Evolutionary conservation across 208 protist genomes (phyloP).

Genomic region (Acanthamoeba royreba): DNA sequence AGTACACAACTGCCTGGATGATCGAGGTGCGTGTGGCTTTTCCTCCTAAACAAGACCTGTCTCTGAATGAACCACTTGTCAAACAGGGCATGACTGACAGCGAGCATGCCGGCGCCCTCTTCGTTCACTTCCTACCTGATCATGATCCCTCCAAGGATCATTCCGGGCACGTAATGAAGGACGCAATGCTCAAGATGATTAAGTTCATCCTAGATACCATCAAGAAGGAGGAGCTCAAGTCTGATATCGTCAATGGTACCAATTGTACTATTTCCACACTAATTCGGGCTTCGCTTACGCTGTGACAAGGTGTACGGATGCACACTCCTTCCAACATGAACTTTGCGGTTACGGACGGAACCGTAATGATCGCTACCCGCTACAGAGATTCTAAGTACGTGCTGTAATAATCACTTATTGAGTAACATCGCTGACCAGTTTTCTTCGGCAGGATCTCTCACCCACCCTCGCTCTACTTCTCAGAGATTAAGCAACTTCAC

Average conservation of each 20-base stretch:
- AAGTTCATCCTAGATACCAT: conserved; percentile 20
- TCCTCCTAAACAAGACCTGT: background rate
- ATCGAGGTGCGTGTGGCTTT: background rate
- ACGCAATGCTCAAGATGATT: conserved; percentile 26
- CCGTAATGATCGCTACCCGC: conserved; percentile 32
- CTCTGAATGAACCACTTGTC: background rate
- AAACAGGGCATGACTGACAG: conserved; percentile 5
- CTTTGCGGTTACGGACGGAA: conserved; percentile 30
- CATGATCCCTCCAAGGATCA: conserved; percentile 24
- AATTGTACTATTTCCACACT: background rate
- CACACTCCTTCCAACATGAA: conserved; percentile 25
- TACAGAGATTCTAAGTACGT: background rate
- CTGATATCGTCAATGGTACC: background rate
- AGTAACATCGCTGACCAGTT: background rate
- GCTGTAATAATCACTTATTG: background rate
- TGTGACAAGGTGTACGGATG: background rate
- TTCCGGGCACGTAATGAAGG: conserved; percentile 23
- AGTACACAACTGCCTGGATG: conserved; percentile 1
- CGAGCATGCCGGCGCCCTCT: conserved; percentile 2
- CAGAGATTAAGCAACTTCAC: conserved; percentile 4
- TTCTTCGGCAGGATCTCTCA: background rate
- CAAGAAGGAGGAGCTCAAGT: background rate
- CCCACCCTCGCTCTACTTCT: conserved; percentile 36
- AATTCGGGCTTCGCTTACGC: background rate
- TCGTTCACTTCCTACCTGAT: conserved; percentile 1